Base-by-base conservation (phyloP, 768 basidiomycete genomes). In the Hygrophorus pudorinus region DNA sequence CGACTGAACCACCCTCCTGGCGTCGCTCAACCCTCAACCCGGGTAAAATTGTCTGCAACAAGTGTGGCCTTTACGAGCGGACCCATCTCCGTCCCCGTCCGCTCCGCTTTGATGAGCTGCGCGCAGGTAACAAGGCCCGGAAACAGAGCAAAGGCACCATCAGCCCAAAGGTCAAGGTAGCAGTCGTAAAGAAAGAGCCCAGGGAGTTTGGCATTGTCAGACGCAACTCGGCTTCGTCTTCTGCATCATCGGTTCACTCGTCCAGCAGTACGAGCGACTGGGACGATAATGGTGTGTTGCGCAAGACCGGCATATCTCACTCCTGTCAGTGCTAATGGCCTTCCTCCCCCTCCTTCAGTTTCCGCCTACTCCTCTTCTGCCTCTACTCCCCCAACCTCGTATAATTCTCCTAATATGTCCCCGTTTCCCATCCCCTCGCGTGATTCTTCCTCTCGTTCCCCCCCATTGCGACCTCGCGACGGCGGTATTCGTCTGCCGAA, bases 31-130 rank as follows among this genome's bases (percentile, higher is more conserved):
- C 88, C 4, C 80, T 91, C 56, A 87, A 88, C 61, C 85, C 85
- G 0, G 88, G 88, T 51, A 91, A 91, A 65, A 91, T 91, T 56
- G 88, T 91, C 36, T 91, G 88, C 74, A 91, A 91, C 73, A 91
- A 91, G 68, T 91, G 88, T 51, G 88, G 88, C 8, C 72, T 91
- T 31, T 91, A 91, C 56, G 88, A 91, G 62, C 85, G 88, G 56
- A 91, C 88, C 10, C 88, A 91, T 52, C 63, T 90, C 44, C 76
- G 88, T 17, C 78, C 87, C 4, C 73, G 88, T 10, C 88, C 88
- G 6, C 70, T 89, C 13, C 81, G 87, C 43, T 90, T 91, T 50
- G 88, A 90, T 59, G 88, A 90, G 61, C 74, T 91, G 33, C 78
- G 87, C 4, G 81, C 85, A 0, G 86, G 87, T n/a, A 81, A 81